These are phyloP conservation scores for Mycena maculata DNA, from an alignment of 768 basidiomycete species.

Conservation along the genomic window DNA sequence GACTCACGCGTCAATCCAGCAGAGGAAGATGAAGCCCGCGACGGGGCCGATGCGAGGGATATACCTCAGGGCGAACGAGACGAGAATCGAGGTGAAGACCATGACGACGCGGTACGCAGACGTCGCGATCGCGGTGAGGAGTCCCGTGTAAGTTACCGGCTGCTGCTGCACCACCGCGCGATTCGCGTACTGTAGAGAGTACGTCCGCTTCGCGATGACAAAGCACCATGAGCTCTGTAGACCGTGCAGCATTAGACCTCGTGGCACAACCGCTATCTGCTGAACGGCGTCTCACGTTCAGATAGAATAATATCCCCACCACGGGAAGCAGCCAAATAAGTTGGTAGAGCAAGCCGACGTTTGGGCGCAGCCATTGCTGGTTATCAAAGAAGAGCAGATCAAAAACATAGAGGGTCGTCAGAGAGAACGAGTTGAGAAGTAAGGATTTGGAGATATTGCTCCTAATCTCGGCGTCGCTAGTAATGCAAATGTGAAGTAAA, in stretches of 20 bases:
- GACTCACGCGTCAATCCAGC: conserved; percentile 90
- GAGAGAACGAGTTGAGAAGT: conserved; percentile 75
- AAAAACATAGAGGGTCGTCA: conserved; percentile 81
- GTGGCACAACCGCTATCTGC: neutral
- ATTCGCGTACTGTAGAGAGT: conserved; percentile 75
- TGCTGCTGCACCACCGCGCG: conserved; percentile 63
- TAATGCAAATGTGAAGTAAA: conserved; percentile 24
- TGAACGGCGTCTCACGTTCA: conserved; percentile 71
- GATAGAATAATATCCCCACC: conserved; percentile 79
- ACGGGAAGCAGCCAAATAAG: conserved; percentile 85
- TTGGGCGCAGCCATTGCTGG: conserved; percentile 75
- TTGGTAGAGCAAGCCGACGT: conserved; percentile 82
- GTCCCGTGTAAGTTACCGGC: conserved; percentile 72
- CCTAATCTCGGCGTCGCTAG: conserved; percentile 81
- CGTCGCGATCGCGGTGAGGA: conserved; percentile 80
- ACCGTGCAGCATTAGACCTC: conserved; percentile 24
- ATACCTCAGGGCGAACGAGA: conserved; percentile 72
- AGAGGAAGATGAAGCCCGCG: conserved; percentile 77
- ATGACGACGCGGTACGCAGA: conserved; percentile 87
- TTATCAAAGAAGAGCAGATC: conserved; percentile 73
- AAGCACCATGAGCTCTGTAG: conserved; percentile 81
- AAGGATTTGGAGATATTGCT: conserved; percentile 80
- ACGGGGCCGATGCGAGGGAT: conserved; percentile 74
- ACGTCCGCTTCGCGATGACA: conserved; percentile 80
- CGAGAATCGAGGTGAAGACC: conserved; percentile 78